Evolutionary conservation across 306 rosid genomes (phyloP).

Genomic region (Cucurbita pepo): DNA sequence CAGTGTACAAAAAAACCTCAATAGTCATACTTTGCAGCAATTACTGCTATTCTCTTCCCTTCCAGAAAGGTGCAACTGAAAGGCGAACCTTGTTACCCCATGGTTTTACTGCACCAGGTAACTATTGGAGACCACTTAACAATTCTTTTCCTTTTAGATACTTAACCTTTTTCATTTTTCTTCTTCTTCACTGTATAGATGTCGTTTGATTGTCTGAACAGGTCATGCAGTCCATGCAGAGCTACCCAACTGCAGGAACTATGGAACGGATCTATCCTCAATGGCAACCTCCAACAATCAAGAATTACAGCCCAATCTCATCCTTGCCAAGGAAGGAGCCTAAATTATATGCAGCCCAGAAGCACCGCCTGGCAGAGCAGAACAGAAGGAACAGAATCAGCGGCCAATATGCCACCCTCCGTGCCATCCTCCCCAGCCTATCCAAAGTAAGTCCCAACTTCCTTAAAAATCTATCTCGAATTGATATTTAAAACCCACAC

Average conservation of each 20-base stretch:
- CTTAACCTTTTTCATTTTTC: not conserved
- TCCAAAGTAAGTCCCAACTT: conserved; percentile 27
- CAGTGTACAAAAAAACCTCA: not conserved
- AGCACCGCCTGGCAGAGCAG: conserved; percentile 60
- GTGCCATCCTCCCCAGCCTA: conserved; percentile 32
- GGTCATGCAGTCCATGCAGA: conserved; percentile 32
- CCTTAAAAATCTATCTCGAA: not conserved
- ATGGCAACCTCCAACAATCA: conserved; percentile 7
- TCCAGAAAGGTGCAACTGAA: not conserved
- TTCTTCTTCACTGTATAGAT: too few species aligned
- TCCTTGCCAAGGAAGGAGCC: conserved; percentile 32
- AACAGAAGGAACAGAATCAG: conserved; percentile 64
- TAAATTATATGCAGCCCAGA: conserved; percentile 37
- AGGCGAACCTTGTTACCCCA: not conserved
- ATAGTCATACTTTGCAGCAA: not conserved
- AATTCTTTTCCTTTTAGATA: not conserved
- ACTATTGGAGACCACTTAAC: not conserved
- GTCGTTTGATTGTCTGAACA: conserved; percentile 5
- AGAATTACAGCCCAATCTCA: conserved; percentile 14
- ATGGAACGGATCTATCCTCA: conserved; percentile 13
- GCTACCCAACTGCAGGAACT: conserved; percentile 14
- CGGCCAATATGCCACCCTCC: conserved; percentile 46
- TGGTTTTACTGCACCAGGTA: not conserved
- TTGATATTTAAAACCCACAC: not conserved
- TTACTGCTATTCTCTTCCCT: not conserved